A percentile compares a stretch with the other conserved stretches of the same genome.
phyloP scores from a whole-genome alignment of 2,329 filamentous ascomycete species.

The Xylariaceae sp. region DNA sequence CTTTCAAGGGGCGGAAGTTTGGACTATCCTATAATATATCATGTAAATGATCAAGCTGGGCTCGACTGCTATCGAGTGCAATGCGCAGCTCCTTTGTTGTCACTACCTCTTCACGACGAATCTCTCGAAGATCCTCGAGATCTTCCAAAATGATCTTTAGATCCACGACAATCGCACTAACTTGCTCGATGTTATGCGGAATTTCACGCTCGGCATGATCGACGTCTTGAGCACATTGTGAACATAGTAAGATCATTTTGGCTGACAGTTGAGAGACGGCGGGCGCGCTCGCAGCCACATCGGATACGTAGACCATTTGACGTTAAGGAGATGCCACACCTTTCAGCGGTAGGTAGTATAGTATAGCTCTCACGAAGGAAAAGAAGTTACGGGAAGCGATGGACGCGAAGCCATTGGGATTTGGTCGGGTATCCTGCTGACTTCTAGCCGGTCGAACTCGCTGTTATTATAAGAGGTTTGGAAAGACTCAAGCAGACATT shows the following conservation, averaged over 20 bases:
- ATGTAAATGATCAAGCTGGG: constrained; percentile 22
- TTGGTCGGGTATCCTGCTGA: no score
- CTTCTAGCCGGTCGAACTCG: no score
- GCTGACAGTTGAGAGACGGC: neutral
- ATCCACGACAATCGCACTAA: neutral
- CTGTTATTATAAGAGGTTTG: no score
- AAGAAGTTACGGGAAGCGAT: neutral
- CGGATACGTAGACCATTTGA: neutral
- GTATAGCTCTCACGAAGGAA: neutral
- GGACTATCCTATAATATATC: constrained; percentile 23
- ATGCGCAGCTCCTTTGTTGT: neutral
- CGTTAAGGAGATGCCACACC: neutral
- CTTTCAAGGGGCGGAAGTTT: constrained; percentile 33
- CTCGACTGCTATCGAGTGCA: neutral
- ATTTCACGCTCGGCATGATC: neutral
- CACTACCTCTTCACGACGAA: neutral
- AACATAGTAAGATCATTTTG: neutral
- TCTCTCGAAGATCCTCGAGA: neutral
- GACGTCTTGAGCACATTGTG: neutral
- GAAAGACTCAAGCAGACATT: no score
- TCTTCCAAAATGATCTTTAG: neutral
- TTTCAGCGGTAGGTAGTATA: neutral
- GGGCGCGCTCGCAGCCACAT: neutral
- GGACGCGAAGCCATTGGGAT: no score
- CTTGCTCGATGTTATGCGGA: neutral